phyloP scores from a whole-genome alignment of 2,329 filamentous ascomycete genomes.

The Diaporthe citri region DNA sequence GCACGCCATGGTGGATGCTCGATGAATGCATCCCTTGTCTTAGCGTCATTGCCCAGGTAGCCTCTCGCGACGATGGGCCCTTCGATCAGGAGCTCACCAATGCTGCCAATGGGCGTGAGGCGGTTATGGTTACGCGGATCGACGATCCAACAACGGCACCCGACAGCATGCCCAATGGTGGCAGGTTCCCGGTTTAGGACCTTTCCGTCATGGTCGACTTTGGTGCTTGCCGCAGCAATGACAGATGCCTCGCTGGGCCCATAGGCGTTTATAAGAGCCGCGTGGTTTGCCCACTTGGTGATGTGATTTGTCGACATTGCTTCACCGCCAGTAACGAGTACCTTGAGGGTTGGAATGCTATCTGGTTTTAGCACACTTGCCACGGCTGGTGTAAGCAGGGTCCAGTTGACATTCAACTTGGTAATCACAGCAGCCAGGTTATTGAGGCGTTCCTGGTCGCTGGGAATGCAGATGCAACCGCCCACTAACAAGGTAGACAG shows the following conservation, averaged over 20 bases:
- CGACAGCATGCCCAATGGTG: conserved; percentile 8
- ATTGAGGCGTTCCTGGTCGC: conserved; percentile 60
- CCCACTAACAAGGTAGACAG: conserved; percentile 66
- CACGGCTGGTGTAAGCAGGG: conserved; percentile 70
- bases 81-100: conserved; percentile 27
- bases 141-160: conserved; percentile 8
- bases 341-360: conserved; percentile 52
- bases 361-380: conserved; percentile 57
- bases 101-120: conserved; percentile 7
- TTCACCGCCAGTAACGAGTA: conserved; percentile 52
- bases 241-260: conserved; percentile 46
- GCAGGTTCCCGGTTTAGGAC: not conserved
- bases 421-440: conserved; percentile 63
- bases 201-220: not conserved
- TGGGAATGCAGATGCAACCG: conserved; percentile 72
- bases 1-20: not conserved
- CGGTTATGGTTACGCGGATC: not conserved
- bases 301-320: conserved; percentile 17
- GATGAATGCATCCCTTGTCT: conserved; percentile 8
- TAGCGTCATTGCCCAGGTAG: not conserved
- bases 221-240: conserved; percentile 19
- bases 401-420: conserved; percentile 63
- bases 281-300: not conserved
- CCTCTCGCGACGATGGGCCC: conserved; percentile 8
- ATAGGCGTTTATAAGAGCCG: conserved; percentile 45